Conservation (phyloP, 495 filamentous ascomycete genomes). For the Daldinia decipiens region DNA sequence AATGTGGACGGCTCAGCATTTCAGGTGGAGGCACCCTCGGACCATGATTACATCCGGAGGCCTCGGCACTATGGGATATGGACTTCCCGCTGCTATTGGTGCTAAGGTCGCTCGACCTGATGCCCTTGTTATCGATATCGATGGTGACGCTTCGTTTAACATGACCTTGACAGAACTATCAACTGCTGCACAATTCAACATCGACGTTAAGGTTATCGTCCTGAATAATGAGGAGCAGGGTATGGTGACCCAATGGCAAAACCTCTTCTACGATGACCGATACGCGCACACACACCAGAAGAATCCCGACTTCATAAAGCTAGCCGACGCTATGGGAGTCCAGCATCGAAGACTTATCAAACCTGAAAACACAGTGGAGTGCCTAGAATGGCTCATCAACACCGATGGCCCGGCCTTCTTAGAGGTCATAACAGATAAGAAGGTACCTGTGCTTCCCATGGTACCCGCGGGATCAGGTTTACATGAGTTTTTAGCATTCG, state of each 20-base stretch:
- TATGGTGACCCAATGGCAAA: constrained; percentile 98
- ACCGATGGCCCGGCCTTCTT: constrained; percentile 80
- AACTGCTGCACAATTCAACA: constrained; percentile 91
- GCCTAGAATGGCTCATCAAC: constrained; percentile 88
- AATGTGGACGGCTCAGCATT: constrained; percentile 98
- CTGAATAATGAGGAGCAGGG: constrained; percentile 97
- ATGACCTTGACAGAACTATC: constrained; percentile 94
- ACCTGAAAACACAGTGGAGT: constrained; percentile 76
- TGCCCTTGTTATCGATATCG: constrained; percentile 89
- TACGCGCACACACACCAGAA: constrained; percentile 92
- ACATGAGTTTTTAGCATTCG: constrained; percentile 94
- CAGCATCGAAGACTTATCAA: constrained; percentile 71
- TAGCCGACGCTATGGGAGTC: constrained; percentile 85
- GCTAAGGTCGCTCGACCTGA: constrained; percentile 92
- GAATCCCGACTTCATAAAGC: constrained; percentile 88
- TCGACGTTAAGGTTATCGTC: constrained; percentile 90
- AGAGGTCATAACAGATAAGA: constrained; percentile 75
- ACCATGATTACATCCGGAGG: constrained; percentile 93
- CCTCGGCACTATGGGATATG: constrained; percentile 95
- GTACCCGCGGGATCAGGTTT: constrained; percentile 86
- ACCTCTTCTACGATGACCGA: constrained; percentile 90
- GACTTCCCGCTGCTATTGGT: constrained; percentile 91
- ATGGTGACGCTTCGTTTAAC: constrained; percentile 95
- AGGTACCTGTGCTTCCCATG: constrained; percentile 98
- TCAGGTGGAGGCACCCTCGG: constrained; percentile 85